These are phyloP conservation scores for Parathielavia appendiculata DNA, from an alignment of 495 filamentous ascomycete species.

Conservation along the genomic window DNA sequence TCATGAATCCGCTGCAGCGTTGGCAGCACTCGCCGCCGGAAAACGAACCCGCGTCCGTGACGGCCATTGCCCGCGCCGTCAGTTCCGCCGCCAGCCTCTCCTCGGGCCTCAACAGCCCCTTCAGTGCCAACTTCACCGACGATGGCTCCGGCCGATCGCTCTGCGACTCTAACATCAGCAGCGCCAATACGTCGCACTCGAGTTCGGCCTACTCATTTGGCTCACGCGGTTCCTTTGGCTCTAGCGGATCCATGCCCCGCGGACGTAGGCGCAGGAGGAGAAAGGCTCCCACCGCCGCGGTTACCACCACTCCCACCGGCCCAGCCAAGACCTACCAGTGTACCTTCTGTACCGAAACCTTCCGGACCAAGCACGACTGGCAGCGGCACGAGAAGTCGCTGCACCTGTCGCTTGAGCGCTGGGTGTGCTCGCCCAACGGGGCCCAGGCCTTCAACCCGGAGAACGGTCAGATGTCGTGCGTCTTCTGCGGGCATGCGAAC, in stretches of 20 bases:
- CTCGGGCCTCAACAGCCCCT: constrained; percentile 51
- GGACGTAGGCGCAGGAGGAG: constrained; percentile 67
- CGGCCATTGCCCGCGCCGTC: constrained; percentile 72
- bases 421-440: constrained; percentile 71
- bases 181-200: constrained; percentile 64
- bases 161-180: constrained; percentile 66
- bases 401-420: constrained; percentile 70
- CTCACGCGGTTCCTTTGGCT: constrained; percentile 62
- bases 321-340: constrained; percentile 65
- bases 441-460: constrained; percentile 47
- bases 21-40: constrained; percentile 84
- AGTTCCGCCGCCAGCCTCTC: constrained; percentile 50
- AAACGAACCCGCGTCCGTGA: constrained; percentile 76
- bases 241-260: constrained; percentile 52
- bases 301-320: constrained; percentile 18
- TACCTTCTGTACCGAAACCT: constrained; percentile 77
- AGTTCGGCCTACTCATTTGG: constrained; percentile 68
- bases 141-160: constrained; percentile 66
- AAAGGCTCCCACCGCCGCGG: constrained; percentile 33
- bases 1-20: constrained; percentile 77
- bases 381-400: constrained; percentile 76
- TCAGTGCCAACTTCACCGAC: constrained; percentile 50
- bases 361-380: constrained; percentile 83
- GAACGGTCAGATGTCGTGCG: constrained; percentile 52
- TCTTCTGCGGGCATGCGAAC: constrained; percentile 59